Base-by-base conservation (phyloP, 371 early-diverging fungal genomes). In the Mortierella sp. region DNA sequence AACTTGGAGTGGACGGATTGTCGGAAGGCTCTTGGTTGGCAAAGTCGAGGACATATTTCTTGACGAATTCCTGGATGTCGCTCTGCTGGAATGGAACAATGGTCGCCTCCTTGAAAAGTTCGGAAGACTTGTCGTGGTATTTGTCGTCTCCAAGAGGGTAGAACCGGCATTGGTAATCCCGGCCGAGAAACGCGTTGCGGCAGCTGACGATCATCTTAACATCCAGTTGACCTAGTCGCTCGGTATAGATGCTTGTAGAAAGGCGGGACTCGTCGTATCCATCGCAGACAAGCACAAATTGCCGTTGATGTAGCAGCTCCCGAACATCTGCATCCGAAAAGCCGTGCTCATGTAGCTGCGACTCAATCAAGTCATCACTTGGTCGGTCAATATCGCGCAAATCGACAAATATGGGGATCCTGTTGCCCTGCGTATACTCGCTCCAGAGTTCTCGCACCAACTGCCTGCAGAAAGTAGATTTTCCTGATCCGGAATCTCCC, bases 401-500 rank as follows among this genome's bases (percentile, higher is more conserved):
- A 32, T 71, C 46, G 65, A 79, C 38, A 29, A 43, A 58, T 21
- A 79, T 48, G 2, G 79, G 79, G 27, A 79, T 79, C n/a, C 29
- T 44, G 4, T n/a, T 49, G 4, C 35, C 68, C 12, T 43, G 49
- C 4, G 32, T 38, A 58, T 79, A 79, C 1, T 65, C 24, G 0
- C 29, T 10, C 79, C 74, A 79, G 5, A 79, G 58, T 6, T 0
- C 0, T 14, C 49, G 21, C 24, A 70, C 79, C 8, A 79, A 32
- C 1, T 74, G 32, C 3, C 70, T 49, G 56, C 35, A 74, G 43
- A 79, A 79, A 24, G 79, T 79, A 44, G 79, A 79, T 56, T 79
- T 79, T 41, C 79, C 79, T 38, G 74, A 51, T 56, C 79, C 79
- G 0, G 74, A 74, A 56, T 79, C 74, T 24, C 79, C 79, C 35